These are phyloP conservation scores for Amaranthus hypochondriacus DNA, from an alignment of 148 eudicot genomes.

Conservation along the genomic window DNA sequence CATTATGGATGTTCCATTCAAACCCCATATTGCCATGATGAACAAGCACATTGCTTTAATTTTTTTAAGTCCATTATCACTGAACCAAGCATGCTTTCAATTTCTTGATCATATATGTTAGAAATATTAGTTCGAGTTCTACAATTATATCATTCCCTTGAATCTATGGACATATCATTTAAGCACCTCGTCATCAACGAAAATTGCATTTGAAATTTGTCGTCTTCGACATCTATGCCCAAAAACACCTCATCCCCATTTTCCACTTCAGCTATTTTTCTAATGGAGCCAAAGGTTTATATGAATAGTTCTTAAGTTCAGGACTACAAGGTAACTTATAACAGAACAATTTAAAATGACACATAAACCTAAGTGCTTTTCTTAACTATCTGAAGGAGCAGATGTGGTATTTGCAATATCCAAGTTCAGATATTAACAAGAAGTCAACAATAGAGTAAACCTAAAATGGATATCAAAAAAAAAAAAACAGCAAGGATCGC, in stretches of 20 bases:
- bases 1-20: neutral
- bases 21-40: neutral
- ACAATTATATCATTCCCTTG: neutral
- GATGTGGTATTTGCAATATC: no score
- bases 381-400: no score
- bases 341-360: no score
- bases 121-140: neutral
- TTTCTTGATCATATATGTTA: neutral
- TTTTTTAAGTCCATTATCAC: neutral
- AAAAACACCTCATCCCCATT: no score
- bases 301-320: no score
- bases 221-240: neutral
- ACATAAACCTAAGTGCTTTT: no score
- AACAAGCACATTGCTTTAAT: neutral
- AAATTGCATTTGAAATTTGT: neutral
- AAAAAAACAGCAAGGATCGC: neutral
- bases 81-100: neutral
- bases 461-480: neutral
- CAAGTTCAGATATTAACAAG: no score
- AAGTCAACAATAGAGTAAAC: neutral
- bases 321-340: no score
- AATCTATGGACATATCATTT: neutral
- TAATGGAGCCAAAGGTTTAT: no score
- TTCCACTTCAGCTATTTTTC: no score
- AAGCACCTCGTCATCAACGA: neutral